Conservation (phyloP, 306 rosid species). For the Myrica gale region DNA sequence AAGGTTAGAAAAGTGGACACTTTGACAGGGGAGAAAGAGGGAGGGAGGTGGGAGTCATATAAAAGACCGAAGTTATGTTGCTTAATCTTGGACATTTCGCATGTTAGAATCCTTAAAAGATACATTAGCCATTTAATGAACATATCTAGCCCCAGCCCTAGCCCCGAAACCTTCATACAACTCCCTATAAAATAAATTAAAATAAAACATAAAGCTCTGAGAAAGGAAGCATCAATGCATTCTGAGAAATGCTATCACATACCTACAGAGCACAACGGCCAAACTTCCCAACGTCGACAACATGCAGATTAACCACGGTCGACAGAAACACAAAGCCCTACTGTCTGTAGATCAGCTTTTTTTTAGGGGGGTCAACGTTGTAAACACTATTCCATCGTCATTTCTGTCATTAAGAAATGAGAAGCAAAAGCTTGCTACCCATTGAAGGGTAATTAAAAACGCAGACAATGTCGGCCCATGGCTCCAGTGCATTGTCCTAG, state of each 20-base stretch:
- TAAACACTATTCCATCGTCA: too few species aligned
- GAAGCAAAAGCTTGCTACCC: background rate
- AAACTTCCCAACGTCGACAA: background rate
- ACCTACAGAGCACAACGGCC: background rate
- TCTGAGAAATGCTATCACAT: background rate
- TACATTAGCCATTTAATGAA: background rate
- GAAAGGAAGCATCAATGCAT: background rate
- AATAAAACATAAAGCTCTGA: background rate
- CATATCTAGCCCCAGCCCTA: background rate
- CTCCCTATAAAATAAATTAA: background rate
- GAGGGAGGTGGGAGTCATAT: background rate
- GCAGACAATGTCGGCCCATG: too few species aligned
- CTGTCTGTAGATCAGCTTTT: too few species aligned
- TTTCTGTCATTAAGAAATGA: background rate
- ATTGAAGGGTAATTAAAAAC: background rate
- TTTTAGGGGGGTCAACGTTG: too few species aligned
- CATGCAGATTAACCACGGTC: background rate
- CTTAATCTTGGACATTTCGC: background rate
- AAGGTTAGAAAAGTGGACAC: background rate
- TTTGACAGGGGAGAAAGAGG: background rate
- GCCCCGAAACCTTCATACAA: background rate
- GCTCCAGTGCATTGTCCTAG: background rate
- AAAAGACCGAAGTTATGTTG: background rate
- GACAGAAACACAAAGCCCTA: background rate
- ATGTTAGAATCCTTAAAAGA: background rate